Evolutionary conservation across 257 asterid genomes (phyloP).

Genomic region (Solanum peruvianum): DNA sequence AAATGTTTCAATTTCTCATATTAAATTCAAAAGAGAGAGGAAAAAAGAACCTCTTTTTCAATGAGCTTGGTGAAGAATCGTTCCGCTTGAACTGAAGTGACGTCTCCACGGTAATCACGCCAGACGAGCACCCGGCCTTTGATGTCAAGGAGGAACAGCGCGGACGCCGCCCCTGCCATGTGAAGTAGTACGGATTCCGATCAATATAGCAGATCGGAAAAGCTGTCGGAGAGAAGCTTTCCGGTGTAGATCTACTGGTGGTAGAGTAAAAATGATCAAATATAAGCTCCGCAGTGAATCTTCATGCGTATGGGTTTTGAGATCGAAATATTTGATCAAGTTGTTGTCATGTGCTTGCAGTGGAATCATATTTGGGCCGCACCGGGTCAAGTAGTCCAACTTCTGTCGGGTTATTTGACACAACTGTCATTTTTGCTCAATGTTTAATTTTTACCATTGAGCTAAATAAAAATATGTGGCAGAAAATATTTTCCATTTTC

Average conservation of each 20-base stretch:
- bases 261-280: not conserved
- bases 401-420: not conserved
- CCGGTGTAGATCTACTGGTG: not conserved
- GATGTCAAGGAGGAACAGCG: constrained; percentile 97
- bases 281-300: not conserved
- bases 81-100: constrained; percentile 79
- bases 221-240: not conserved
- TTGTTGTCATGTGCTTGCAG: not conserved
- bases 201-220: not conserved
- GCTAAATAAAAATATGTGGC: not conserved
- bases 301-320: not conserved
- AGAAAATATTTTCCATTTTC: not conserved
- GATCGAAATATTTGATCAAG: not conserved
- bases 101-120: constrained; percentile 98
- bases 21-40: not conserved
- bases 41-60: constrained; percentile 59
- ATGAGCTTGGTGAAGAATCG: constrained; percentile 85
- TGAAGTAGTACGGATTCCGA: not conserved
- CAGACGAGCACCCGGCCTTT: constrained; percentile 94
- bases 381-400: not conserved
- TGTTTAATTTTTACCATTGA: not conserved
- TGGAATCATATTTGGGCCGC: not conserved
- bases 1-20: not conserved
- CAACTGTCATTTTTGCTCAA: not conserved
- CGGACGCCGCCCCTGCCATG: constrained; percentile 99